Evolutionary conservation across 2,329 filamentous ascomycete genomes (phyloP), one percentile per base, ranked within the genome.

Genomic region (Ophiosphaerella narmari): DNA sequence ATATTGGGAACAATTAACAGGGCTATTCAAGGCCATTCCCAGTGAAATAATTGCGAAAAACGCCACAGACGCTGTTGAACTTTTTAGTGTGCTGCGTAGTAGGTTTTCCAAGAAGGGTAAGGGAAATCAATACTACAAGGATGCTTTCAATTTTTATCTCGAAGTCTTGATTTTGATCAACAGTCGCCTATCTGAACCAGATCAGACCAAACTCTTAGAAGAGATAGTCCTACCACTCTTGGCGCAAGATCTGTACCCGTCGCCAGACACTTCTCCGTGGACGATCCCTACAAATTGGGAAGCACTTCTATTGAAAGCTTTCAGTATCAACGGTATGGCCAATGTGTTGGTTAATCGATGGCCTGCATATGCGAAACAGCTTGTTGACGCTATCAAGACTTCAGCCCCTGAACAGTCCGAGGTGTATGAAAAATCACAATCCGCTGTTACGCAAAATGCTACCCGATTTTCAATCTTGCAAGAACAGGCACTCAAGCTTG

Each of bases 331-430:
- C 35, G 62, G 63, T 3, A 72, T 86, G 3, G 70, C 80, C 0
- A 60, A 75, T 3, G 75, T 82, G 1, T 76, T 89, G 0, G 69
- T 77, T 13, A 71, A 78, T 3, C 78, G 86, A 55, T 94, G 90
- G 89, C 70, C 77, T 2, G 76, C 76, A 1, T 72, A 91, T n/a
- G 82, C 84, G 0, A 75, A 82, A 1, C 70, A 79, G 0, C 74
- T 96, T n/a, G 77, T 86, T 23, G 78, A 84, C 29, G 80, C 82
- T 33, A 85, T 96, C 48, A 86, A 86, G 46, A 83, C 84, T 5
- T 95, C 91, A 0, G 80, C 90, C 5, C 91, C 92, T 1, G 91
- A 93, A 66, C 86, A 93, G 48, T 91, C 91, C 0, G 87, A 87
- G 54, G 88, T 91, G 14, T 89, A 89, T 59, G 80, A 83, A 23